Evolutionary conservation across 768 basidiomycete species (phyloP), one percentile per base, ranked within the genome.

Genomic region (Termitomyces eurrhizus): DNA sequence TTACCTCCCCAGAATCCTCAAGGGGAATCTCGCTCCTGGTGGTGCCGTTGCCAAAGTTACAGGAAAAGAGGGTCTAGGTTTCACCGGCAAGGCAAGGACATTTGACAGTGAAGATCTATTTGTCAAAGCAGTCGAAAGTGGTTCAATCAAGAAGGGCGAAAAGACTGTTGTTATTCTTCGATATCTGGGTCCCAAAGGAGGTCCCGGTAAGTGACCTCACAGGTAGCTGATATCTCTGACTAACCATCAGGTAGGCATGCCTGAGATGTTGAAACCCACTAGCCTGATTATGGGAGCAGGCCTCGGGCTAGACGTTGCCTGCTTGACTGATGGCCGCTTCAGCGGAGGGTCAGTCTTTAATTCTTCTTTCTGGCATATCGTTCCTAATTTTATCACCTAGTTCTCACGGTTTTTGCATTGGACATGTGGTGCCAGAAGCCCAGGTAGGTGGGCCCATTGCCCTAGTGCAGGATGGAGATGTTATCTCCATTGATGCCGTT

Each of bases 281-380:
- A 93, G 92, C 78, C 73, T 98, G 69, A 95, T 99, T 74, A 98
- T 99, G 93, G 97, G 97, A 58, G 97, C 97, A 13, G 97, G 97
- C 12, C 82, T 98, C 12, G 97, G 97, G 12, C 78, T 90, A 65
- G 96, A 98, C 67, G 97, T 98, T 52, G 96, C 96, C 42, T 98
- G 93, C 73, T 75, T 99, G 65, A 99, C 97, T 18, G 96, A 99
- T 75, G 97, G 97, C 54, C 87, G 97, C 65, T 99, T 99, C 80
- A 93, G 92, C 72, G 95, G 95, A 78, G 95, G 95, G 94, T 97
- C 68, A 75, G 88, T 80, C 48, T 63, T 63, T 58, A 64, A 58
- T 64, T 58, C 57, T 65, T 60, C 56, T 61, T 52, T 52, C 52
- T 65, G 55, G 54, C 63, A 14, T 32, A 57, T 53, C 65, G 46